Base-by-base conservation (phyloP, 495 filamentous ascomycete genomes). In the Penicillium chermesinum region DNA sequence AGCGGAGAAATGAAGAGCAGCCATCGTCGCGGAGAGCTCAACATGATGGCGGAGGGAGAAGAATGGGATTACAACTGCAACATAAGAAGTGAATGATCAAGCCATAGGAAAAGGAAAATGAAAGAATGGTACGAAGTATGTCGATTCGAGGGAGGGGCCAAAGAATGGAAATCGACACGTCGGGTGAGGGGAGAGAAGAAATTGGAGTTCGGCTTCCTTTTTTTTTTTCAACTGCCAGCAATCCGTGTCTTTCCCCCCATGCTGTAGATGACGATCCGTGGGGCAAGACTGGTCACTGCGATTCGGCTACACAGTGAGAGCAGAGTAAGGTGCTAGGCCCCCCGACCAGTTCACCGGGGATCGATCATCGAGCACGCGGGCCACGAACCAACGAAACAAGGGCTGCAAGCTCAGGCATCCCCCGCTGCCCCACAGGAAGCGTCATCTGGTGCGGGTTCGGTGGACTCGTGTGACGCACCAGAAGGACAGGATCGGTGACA, bases 1-100 rank as follows among this genome's bases (percentile, higher is more conserved):
- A 63, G 16, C 18, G 61, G 57, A 43, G 59, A 52, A 50, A 43
- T 48, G 47, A 62, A 40, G 53, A 62, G 41, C 14, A 62, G 42
- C 59, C 59, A 61, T 62, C 54, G 55, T 56, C 61, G 58, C n/a
- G 58, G 52, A 44, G 57, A 60, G 49, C 30, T 53, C 16, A 57
- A 60, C 59, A 62, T 62, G 44, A 30, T 61, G 36, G 36, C 27
- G 30, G 27, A 10, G n/a, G 33, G 20, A 47, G 44, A 47, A 41
- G 18, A 45, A 20, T 37, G 44, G 41, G 17, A 27, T 38, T 35
- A 22, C 21, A 10, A 16, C 17, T 37, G 37, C 39, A 48, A 21
- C 16, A 50, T 46, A 38, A 32, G 17, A 35, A 55, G 46, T 10
- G 49, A 41, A 51, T 38, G 48, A 49, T 44, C 45, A 36, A 50